Percentiles rank a stretch among this genome's conserved stretches.
phyloP scores from a whole-genome alignment of 768 basidiomycete species.

The Cystobasidium tubakii region DNA sequence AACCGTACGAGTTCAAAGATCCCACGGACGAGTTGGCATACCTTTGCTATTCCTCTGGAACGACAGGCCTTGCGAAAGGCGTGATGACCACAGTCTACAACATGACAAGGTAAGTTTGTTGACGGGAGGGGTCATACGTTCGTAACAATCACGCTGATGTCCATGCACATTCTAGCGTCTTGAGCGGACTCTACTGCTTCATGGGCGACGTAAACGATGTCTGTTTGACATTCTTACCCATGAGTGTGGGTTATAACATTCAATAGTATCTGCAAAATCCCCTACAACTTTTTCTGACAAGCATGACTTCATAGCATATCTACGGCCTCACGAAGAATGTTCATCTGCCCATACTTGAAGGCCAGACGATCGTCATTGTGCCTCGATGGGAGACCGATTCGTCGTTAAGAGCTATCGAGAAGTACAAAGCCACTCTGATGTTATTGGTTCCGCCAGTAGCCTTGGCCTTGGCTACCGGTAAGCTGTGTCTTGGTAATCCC shows the following conservation, averaged over 20 bases:
- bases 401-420: conserved; percentile 63
- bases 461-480: conserved; percentile 36
- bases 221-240: conserved; percentile 40
- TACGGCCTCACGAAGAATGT: conserved; percentile 56
- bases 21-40: conserved; percentile 40
- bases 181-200: conserved; percentile 35
- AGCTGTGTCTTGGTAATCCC: neutral
- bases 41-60: conserved; percentile 55
- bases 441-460: conserved; percentile 45
- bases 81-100: conserved; percentile 51
- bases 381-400: conserved; percentile 64
- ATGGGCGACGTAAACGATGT: conserved; percentile 39
- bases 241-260: neutral
- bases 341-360: conserved; percentile 56
- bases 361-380: conserved; percentile 59
- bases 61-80: conserved; percentile 73
- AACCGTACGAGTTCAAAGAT: conserved; percentile 57
- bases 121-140: too few relatives aligned
- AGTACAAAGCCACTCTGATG: conserved; percentile 57
- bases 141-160: neutral
- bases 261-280: too few relatives aligned
- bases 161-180: neutral
- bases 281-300: conserved; percentile 40
- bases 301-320: conserved; percentile 7
- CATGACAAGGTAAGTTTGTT: conserved; percentile 38